Evolutionary conservation across 1,284 basidiomycete genomes (phyloP).

Genomic region (Sporisorium scitamineum): DNA sequence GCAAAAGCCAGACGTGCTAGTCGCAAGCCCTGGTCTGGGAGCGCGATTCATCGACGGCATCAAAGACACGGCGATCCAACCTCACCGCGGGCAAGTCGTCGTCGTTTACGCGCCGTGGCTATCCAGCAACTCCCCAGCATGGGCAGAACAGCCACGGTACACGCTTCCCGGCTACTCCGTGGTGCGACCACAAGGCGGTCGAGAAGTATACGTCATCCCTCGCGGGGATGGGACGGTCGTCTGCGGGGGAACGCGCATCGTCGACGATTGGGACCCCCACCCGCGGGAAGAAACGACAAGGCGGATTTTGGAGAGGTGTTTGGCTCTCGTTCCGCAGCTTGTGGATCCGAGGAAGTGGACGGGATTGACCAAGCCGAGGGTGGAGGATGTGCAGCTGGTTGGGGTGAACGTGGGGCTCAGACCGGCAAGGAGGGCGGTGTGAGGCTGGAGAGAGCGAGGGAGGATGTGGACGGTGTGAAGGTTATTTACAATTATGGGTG

Average conservation of each 20-base stretch:
- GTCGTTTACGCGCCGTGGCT: conserved; percentile 60
- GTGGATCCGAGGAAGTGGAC: conserved; percentile 15
- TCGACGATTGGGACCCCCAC: conserved; percentile 41
- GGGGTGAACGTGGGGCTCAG: conserved; percentile 56
- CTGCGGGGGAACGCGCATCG: conserved; percentile 58
- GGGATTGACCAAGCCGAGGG: conserved; percentile 6
- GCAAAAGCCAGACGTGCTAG: conserved; percentile 18
- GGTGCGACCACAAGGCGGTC: conserved; percentile 35
- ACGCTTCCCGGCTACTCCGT: conserved; percentile 32
- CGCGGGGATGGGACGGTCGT: conserved; percentile 58
- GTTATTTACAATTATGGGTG: conserved; percentile 46
- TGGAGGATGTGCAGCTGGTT: conserved; percentile 49
- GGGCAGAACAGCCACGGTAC: conserved; percentile 1
- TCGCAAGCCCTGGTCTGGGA: conserved; percentile 55
- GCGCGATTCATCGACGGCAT: conserved; percentile 43
- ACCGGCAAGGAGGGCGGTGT: conserved; percentile 49
- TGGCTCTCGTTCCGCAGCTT: conserved; percentile 42
- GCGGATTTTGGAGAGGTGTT: conserved; percentile 46
- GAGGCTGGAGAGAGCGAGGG: conserved; percentile 36
- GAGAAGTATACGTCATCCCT: conserved; percentile 61
- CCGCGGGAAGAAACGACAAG: conserved; percentile 47
- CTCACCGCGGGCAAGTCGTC: conserved; percentile 60
- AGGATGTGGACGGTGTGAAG: conserved; percentile 22
- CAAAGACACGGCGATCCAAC: conserved; percentile 36
- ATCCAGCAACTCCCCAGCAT: not conserved